These are phyloP conservation scores for Allomyces javanicus DNA, from an alignment of 192 early-diverging fungal genomes.

Conservation along the genomic window DNA sequence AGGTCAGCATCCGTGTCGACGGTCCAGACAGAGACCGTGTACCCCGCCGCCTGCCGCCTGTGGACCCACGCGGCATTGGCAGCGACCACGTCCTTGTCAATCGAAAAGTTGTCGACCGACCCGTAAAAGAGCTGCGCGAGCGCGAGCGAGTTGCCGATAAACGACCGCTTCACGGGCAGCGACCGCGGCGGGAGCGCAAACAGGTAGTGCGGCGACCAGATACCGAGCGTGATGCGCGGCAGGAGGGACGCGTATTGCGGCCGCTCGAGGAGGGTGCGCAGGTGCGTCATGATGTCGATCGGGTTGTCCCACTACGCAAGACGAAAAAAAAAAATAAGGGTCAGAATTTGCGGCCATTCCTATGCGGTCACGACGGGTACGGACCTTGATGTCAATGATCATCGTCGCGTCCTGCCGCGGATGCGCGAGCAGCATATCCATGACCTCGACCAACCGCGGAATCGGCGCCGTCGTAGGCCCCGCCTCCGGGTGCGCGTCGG, in stretches of 20 bases:
- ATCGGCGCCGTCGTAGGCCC: not conserved
- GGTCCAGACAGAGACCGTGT: not conserved
- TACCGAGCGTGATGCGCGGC: not conserved
- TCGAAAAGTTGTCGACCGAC: not conserved
- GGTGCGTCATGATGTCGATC: not conserved
- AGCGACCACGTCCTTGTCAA: not conserved
- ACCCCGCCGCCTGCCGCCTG: not conserved
- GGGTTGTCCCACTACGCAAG: not conserved
- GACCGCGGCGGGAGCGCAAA: not conserved
- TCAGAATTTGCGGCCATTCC: too few species aligned
- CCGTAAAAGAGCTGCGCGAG: not conserved
- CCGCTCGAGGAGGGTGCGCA: not conserved
- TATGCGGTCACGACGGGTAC: not conserved
- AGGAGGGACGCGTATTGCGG: not conserved
- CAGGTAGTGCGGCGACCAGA: slow-evolving; percentile 1
- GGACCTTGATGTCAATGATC: not conserved
- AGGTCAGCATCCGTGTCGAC: not conserved
- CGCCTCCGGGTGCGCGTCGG: not conserved
- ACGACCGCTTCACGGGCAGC: not conserved
- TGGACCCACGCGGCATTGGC: not conserved
- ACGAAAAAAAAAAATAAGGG: too few species aligned
- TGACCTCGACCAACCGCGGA: not conserved
- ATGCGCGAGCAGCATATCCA: not conserved
- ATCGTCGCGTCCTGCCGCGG: not conserved
- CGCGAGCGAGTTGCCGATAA: not conserved